These are phyloP conservation scores for Dacryopinax primogenitus DNA, from an alignment of 768 basidiomycete species.

Conservation along the genomic window DNA sequence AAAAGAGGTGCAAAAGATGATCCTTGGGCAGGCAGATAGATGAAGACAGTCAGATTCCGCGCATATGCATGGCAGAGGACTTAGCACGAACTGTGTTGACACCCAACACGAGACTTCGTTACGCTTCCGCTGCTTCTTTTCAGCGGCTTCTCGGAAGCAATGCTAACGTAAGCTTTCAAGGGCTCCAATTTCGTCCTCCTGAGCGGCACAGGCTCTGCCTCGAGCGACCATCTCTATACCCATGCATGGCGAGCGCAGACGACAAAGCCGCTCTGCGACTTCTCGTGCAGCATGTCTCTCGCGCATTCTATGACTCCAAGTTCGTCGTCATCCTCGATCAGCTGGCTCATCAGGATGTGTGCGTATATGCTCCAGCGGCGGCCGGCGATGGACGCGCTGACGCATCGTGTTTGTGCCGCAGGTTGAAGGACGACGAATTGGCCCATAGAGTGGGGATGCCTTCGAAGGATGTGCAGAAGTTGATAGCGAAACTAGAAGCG, in stretches of 20 bases:
- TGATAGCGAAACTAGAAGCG: slow-evolving; percentile 67
- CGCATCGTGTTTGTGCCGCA: slow-evolving; percentile 24
- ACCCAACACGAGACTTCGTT: background rate
- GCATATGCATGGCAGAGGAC: no score
- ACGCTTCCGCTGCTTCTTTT: background rate
- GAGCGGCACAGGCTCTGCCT: background rate
- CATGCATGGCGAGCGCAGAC: slow-evolving; percentile 28
- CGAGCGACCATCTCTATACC: background rate
- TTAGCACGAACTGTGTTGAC: no score
- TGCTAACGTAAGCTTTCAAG: background rate
- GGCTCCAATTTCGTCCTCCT: background rate
- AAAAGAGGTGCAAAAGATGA: no score
- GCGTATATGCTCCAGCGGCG: slow-evolving; percentile 38
- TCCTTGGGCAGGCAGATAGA: no score
- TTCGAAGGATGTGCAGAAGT: slow-evolving; percentile 78
- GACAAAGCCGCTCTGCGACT: slow-evolving; percentile 70
- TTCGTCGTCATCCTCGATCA: slow-evolving; percentile 88
- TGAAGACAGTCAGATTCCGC: no score
- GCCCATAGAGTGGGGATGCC: slow-evolving; percentile 82
- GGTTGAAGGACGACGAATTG: slow-evolving; percentile 86
- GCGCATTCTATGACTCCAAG: slow-evolving; percentile 89
- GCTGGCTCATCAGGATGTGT: slow-evolving; percentile 86
- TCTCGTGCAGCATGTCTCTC: slow-evolving; percentile 84
- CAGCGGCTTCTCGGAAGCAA: background rate
- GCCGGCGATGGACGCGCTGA: slow-evolving; percentile 18